Conservation (phyloP, 345 rosid genomes). For the Murraya paniculata region DNA sequence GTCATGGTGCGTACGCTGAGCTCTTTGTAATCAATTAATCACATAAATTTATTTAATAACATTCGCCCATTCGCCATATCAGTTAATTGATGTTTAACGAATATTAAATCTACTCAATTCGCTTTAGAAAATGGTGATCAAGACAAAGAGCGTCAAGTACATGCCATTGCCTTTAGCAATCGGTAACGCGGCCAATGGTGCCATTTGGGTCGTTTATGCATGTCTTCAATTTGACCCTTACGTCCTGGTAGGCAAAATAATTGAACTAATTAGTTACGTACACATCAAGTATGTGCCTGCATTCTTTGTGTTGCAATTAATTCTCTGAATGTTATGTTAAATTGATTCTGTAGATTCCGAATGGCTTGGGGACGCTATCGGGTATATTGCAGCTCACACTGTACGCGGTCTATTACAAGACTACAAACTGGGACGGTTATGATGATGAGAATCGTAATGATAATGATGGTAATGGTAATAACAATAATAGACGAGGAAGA, state of each 20-base stretch:
- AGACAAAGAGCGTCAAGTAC: slow-evolving; percentile 82
- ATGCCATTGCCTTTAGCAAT: slow-evolving; percentile 71
- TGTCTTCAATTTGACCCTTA: slow-evolving; percentile 54
- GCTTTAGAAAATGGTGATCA: slow-evolving; percentile 53
- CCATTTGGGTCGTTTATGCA: slow-evolving; percentile 58
- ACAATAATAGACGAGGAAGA: not conserved
- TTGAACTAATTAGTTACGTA: too few relatives aligned
- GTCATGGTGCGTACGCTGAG: slow-evolving; percentile 45
- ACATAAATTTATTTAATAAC: too few relatives aligned
- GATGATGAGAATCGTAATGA: not conserved
- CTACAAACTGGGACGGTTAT: slow-evolving; percentile 47
- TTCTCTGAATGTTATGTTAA: too few relatives aligned
- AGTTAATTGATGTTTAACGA: not conserved
- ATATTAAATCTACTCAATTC: not conserved
- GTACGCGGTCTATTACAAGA: slow-evolving; percentile 37
- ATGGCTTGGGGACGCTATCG: slow-evolving; percentile 48
- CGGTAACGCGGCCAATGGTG: slow-evolving; percentile 49
- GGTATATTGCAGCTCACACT: slow-evolving; percentile 48
- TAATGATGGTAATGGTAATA: not conserved
- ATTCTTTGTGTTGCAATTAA: too few relatives aligned
- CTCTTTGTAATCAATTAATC: not conserved
- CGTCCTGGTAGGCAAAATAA: slow-evolving; percentile 39
- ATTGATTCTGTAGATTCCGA: slow-evolving; percentile 36
- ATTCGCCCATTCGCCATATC: too few relatives aligned
- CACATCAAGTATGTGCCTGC: too few relatives aligned